phyloP scores from a whole-genome alignment of 805 yeast species.

The Ogataea populi-albae region DNA sequence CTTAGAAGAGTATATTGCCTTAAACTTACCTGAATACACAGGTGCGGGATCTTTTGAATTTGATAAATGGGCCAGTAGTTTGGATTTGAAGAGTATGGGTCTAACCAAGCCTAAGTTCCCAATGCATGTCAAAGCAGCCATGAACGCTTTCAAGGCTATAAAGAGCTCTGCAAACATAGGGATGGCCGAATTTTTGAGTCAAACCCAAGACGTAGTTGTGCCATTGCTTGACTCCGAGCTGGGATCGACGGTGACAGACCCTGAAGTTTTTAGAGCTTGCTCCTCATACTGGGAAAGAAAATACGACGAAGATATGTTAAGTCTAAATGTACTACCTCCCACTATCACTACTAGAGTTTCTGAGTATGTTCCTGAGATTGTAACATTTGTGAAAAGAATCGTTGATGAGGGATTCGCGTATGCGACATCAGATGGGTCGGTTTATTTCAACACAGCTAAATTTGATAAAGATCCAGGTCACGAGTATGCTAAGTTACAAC shows the following conservation, averaged over 20 bases:
- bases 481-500: conserved; percentile 92
- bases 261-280: conserved; percentile 72
- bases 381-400: conserved; percentile 71
- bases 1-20: conserved; percentile 46
- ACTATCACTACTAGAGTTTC: conserved; percentile 89
- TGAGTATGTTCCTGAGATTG: conserved; percentile 92
- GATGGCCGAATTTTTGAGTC: conserved; percentile 40
- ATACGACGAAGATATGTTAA: conserved; percentile 81
- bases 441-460: conserved; percentile 86
- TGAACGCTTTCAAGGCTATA: conserved; percentile 48
- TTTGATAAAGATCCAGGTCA: conserved; percentile 75
- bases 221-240: conserved; percentile 65
- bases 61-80: conserved; percentile 46
- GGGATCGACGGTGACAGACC: conserved; percentile 81
- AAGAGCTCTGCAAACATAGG: conserved; percentile 18
- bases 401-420: conserved; percentile 82
- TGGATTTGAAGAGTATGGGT: conserved; percentile 51
- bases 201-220: conserved; percentile 73
- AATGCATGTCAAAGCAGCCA: conserved; percentile 72
- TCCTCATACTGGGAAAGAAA: conserved; percentile 89
- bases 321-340: conserved; percentile 81
- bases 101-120: conserved; percentile 75
- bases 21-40: conserved; percentile 50
- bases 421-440: conserved; percentile 81
- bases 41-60: conserved; percentile 37